These are phyloP conservation scores for Lactarius indigo DNA, from an alignment of 768 basidiomycete species.

Conservation along the genomic window DNA sequence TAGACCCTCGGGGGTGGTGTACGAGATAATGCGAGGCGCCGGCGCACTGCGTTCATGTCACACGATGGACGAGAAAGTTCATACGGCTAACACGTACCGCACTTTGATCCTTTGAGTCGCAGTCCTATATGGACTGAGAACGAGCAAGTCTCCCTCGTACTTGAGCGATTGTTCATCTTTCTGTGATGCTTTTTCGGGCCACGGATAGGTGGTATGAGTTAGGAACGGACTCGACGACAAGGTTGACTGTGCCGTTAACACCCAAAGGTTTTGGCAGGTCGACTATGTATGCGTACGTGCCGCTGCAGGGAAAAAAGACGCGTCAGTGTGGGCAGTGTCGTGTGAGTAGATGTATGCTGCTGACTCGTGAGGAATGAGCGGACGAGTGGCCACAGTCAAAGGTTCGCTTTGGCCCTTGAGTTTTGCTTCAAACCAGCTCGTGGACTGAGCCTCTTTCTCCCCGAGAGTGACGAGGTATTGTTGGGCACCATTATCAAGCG, in stretches of 20 bases:
- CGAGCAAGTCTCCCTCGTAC: slow-evolving; percentile 72
- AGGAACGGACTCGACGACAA: slow-evolving; percentile 80
- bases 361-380: slow-evolving; percentile 50
- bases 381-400: slow-evolving; percentile 50
- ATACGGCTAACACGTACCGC: slow-evolving; percentile 48
- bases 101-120: slow-evolving; percentile 83
- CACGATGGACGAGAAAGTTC: not conserved
- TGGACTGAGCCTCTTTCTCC: slow-evolving; percentile 56
- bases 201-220: slow-evolving; percentile 73
- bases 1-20: slow-evolving; percentile 61
- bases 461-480: slow-evolving; percentile 68
- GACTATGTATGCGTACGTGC: slow-evolving; percentile 55
- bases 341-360: slow-evolving; percentile 34
- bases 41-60: slow-evolving; percentile 49
- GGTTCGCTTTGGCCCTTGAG: slow-evolving; percentile 64
- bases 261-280: slow-evolving; percentile 57
- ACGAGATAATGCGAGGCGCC: slow-evolving; percentile 64
- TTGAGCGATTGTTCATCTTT: slow-evolving; percentile 74
- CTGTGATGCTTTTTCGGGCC: slow-evolving; percentile 72
- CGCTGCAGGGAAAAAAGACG: slow-evolving; percentile 28
- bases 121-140: slow-evolving; percentile 81
- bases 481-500: slow-evolving; percentile 55
- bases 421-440: slow-evolving; percentile 77
- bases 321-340: not conserved
- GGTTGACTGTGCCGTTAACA: slow-evolving; percentile 59